These are phyloP conservation scores for Sindora glabra DNA, from an alignment of 306 rosid species.

Conservation along the genomic window DNA sequence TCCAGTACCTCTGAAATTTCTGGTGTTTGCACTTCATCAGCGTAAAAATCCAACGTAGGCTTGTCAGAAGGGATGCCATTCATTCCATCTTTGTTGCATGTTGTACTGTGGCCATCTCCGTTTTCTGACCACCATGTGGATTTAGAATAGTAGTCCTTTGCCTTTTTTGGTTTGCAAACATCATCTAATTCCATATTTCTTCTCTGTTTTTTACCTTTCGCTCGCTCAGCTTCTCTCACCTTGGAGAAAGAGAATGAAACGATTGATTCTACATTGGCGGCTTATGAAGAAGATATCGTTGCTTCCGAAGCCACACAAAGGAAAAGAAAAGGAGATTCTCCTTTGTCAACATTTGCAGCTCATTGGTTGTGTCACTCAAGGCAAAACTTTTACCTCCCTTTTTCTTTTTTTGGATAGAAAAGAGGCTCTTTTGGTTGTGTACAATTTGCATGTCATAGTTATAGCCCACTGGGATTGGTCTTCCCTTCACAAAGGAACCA, in stretches of 20 bases:
- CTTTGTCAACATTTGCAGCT: constrained; percentile 34
- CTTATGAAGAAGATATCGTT: constrained; percentile 33
- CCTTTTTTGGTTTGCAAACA: constrained; percentile 23
- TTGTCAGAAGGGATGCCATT: constrained; percentile 40
- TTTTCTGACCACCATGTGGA: constrained; percentile 35
- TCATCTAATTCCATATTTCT: constrained; percentile 38
- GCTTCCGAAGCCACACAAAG: constrained; percentile 39
- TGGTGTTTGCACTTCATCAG: constrained; percentile 32
- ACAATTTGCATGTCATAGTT: not conserved
- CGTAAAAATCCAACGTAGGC: constrained; percentile 22
- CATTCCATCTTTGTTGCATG: constrained; percentile 8
- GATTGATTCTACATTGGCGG: constrained; percentile 25
- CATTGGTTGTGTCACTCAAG: constrained; percentile 35
- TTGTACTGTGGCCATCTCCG: constrained; percentile 14
- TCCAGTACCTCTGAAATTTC: constrained; percentile 45
- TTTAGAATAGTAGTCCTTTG: constrained; percentile 26
- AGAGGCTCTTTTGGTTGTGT: not conserved
- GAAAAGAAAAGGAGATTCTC: constrained; percentile 25
- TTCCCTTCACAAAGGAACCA: not conserved
- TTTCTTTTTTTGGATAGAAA: not conserved
- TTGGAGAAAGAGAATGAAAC: constrained; percentile 21
- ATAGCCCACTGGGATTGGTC: not conserved
- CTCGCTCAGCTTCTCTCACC: constrained; percentile 11
- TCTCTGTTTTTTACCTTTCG: constrained; percentile 6
- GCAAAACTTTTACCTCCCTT: not conserved